These are phyloP conservation scores for Azolla pinnata DNA, from an alignment of 75 land plant species.

Conservation along the genomic window DNA sequence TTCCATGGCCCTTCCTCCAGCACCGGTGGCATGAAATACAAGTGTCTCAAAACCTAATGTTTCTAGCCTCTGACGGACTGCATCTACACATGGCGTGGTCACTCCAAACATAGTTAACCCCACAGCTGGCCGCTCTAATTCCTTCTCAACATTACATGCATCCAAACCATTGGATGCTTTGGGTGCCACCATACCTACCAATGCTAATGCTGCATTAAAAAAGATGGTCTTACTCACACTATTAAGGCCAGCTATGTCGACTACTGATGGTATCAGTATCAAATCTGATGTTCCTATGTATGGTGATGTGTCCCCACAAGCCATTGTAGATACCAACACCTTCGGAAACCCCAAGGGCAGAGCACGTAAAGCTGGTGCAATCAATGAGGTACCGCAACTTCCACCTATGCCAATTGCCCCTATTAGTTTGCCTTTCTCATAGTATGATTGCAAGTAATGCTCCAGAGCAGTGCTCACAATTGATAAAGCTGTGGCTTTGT, in stretches of 20 bases:
- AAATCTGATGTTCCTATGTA: conserved; percentile 81
- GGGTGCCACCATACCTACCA: conserved; percentile 73
- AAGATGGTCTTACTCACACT: conserved; percentile 59
- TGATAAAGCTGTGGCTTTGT: conserved; percentile 56
- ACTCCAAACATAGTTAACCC: conserved; percentile 98
- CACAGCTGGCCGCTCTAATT: conserved; percentile 42
- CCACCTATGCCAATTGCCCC: conserved; percentile 93
- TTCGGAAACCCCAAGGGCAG: conserved; percentile 88
- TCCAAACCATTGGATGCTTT: conserved; percentile 5
- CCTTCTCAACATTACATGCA: not conserved
- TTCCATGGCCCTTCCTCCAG: conserved; percentile 95
- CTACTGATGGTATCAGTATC: conserved; percentile 78
- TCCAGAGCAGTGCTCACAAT: conserved; percentile 59
- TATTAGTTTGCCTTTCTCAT: conserved; percentile 24
- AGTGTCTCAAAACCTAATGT: conserved; percentile 77
- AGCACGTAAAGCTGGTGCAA: conserved; percentile 65
- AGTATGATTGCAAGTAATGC: conserved; percentile 35
- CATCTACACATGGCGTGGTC: conserved; percentile 87
- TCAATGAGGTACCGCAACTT: conserved; percentile 83
- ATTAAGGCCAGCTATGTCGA: conserved; percentile 83
- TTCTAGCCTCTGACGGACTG: conserved; percentile 52
- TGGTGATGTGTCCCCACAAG: conserved; percentile 81
- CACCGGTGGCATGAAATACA: conserved; percentile 96
- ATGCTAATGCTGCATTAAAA: conserved; percentile 79
- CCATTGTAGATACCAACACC: conserved; percentile 81